These are phyloP conservation scores for Exophiala dermatitidis DNA, from an alignment of 2,329 filamentous ascomycete genomes.

Conservation along the genomic window DNA sequence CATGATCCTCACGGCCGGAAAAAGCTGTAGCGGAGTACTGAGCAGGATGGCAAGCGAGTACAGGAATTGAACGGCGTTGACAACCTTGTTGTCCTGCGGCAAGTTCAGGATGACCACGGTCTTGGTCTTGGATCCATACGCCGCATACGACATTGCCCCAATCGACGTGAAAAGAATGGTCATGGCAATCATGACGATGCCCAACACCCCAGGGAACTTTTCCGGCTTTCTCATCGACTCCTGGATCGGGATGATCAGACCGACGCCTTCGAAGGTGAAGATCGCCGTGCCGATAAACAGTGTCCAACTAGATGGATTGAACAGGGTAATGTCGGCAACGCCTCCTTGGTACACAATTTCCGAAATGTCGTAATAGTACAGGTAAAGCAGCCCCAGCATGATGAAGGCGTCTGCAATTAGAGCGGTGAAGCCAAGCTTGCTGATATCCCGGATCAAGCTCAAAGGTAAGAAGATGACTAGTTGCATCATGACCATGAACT, in stretches of 20 bases:
- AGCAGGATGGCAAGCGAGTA: conserved; percentile 97
- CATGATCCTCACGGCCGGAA: conserved; percentile 93
- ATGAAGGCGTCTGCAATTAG: conserved; percentile 93
- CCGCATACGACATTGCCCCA: conserved; percentile 89
- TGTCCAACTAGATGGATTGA: conserved; percentile 90
- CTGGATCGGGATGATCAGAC: conserved; percentile 95
- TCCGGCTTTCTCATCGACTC: conserved; percentile 88
- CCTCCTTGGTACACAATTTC: conserved; percentile 68
- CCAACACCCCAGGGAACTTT: conserved; percentile 85
- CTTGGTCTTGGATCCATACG: conserved; percentile 89
- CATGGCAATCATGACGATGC: conserved; percentile 89
- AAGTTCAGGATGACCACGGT: conserved; percentile 95
- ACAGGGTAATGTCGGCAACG: conserved; percentile 79
- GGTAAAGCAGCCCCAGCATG: conserved; percentile 79
- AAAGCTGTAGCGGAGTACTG: conserved; percentile 91
- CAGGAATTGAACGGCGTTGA: conserved; percentile 92
- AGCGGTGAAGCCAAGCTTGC: conserved; percentile 91
- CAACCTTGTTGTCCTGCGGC: conserved; percentile 88
- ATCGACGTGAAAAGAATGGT: conserved; percentile 84
- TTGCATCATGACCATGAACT: conserved; percentile 86
- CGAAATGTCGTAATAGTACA: conserved; percentile 90
- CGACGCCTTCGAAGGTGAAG: conserved; percentile 97
- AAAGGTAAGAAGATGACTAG: conserved; percentile 92
- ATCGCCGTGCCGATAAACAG: conserved; percentile 98
- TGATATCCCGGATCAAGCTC: conserved; percentile 89